Conservation (phyloP, 2,329 filamentous ascomycete genomes). For the Mariannaea sp. region DNA sequence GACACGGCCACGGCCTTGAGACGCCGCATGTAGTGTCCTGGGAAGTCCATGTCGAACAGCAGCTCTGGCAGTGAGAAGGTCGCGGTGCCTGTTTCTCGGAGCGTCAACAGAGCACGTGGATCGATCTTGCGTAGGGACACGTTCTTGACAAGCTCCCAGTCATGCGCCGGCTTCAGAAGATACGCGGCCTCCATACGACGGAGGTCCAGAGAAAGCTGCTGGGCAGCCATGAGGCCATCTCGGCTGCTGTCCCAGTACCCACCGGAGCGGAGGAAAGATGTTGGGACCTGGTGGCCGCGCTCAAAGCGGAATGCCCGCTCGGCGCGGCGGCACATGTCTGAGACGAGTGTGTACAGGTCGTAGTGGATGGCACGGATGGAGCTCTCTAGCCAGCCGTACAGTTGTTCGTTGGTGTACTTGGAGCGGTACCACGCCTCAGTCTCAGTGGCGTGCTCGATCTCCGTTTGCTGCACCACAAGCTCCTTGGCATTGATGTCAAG, state of each 20-base stretch:
- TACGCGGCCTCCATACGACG: constrained; percentile 8
- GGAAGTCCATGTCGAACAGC: constrained; percentile 46
- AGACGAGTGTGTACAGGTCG: constrained; percentile 1
- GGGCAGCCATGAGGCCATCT: constrained; percentile 3
- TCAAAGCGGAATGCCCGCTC: constrained; percentile 18
- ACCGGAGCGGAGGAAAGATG: not conserved
- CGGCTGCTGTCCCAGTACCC: constrained; percentile 7
- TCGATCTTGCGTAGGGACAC: constrained; percentile 13
- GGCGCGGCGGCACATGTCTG: constrained; percentile 1
- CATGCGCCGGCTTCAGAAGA: not conserved
- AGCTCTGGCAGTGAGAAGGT: constrained; percentile 35
- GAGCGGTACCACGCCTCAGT: constrained; percentile 3
- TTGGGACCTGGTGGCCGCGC: not conserved
- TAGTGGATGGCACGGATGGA: not conserved
- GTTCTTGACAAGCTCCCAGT: constrained; percentile 19
- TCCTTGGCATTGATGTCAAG: not conserved
- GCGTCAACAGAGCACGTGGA: constrained; percentile 11
- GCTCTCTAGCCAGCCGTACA: constrained; percentile 12
- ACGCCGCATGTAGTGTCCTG: constrained; percentile 46
- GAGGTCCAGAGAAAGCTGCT: constrained; percentile 2
- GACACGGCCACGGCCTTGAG: constrained; percentile 41
- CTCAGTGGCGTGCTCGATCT: not conserved
- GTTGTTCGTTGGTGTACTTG: constrained; percentile 15
- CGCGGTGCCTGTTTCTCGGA: constrained; percentile 1
- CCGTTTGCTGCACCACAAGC: not conserved